Percentiles rank a stretch among this genome's conserved stretches.
Conservation (phyloP, 1,284 basidiomycete species). For the Fomitopsis betulina region DNA sequence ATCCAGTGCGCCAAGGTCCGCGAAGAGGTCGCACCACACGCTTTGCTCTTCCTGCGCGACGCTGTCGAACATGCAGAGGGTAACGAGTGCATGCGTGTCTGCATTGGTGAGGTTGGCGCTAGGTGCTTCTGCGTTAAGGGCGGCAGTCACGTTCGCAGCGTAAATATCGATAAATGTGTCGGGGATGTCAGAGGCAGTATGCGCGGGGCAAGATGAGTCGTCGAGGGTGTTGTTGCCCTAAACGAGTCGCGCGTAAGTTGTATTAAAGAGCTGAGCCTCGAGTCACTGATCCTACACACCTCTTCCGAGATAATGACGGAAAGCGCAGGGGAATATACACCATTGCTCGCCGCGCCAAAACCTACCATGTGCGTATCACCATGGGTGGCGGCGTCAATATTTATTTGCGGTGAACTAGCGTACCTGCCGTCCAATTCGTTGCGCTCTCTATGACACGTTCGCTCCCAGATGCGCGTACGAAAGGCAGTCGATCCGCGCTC, state of each 20-base stretch:
- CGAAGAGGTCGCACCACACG: constrained; percentile 70
- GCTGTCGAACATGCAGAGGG: constrained; percentile 77
- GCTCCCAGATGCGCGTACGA: constrained; percentile 63
- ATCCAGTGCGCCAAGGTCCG: constrained; percentile 47
- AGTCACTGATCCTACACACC: constrained; percentile 29
- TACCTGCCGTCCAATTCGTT: constrained; percentile 68
- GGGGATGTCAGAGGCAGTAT: constrained; percentile 33
- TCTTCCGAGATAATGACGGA: constrained; percentile 49
- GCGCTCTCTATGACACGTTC: constrained; percentile 65
- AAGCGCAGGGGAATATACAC: constrained; percentile 32
- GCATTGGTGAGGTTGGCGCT: constrained; percentile 52
- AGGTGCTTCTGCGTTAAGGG: constrained; percentile 61
- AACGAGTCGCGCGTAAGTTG: background rate
- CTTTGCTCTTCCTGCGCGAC: constrained; percentile 49
- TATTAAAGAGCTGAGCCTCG: background rate
- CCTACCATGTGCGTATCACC: constrained; percentile 32
- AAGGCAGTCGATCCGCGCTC: constrained; percentile 44
- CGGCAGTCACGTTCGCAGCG: constrained; percentile 48
- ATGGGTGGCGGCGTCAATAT: background rate
- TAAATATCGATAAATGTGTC: constrained; percentile 55
- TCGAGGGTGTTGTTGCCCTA: constrained; percentile 73
- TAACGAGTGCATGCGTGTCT: constrained; percentile 62
- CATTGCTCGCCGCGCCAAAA: constrained; percentile 35
- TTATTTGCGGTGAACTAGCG: constrained; percentile 4
- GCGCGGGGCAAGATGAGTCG: constrained; percentile 59